Evolutionary conservation across 2,329 filamentous ascomycete genomes (phyloP), one percentile per base, ranked within the genome.

Genomic region (Alternaria viburni): DNA sequence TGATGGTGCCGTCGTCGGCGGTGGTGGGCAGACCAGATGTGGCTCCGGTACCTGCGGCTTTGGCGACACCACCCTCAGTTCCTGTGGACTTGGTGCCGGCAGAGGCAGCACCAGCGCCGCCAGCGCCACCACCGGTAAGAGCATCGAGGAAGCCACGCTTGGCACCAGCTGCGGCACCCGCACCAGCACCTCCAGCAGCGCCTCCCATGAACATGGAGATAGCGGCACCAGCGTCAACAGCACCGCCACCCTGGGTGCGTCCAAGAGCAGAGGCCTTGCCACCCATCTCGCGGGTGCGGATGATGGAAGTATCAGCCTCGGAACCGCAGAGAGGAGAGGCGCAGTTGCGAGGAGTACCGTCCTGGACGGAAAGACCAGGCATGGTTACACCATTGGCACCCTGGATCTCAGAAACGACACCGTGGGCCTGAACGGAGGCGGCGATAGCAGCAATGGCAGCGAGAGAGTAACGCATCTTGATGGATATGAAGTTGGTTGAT

Each of bases 241-340:
- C 88, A 57, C 84, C 86, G 55, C 84, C 86, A 63, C 83, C 86
- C 72, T 87, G 78, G 56, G 89, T 91, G 68, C 88, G 86, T 69
- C 89, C 89, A n/a, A 91, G 85, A 55, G 89, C 83, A 32, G 83
- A 84, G 36, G 86, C 87, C 69, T 84, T 82, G 71, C 80, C 82
- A 52, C 81, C 80, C 61, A 91, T 83, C 79, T 91, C 89, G 12
- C 81, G 79, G 64, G 86, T 79, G 41, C 89, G 87, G 79, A 91
- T 90, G 82, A 91, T 90, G 77, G 89, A 84, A n/a, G 89, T 91
- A 74, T 91, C 89, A 62, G 86, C 87, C 77, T 91, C 86, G n/a
- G 89, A 85, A 62, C 89, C 89, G 74, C 88, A 91, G 49, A 77
- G 67, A 69, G 89, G 87, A 71, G 81, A 82, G 54, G 86, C 82